phyloP scores from a whole-genome alignment of 345 rosid species.

The Hibiscus trionum region DNA sequence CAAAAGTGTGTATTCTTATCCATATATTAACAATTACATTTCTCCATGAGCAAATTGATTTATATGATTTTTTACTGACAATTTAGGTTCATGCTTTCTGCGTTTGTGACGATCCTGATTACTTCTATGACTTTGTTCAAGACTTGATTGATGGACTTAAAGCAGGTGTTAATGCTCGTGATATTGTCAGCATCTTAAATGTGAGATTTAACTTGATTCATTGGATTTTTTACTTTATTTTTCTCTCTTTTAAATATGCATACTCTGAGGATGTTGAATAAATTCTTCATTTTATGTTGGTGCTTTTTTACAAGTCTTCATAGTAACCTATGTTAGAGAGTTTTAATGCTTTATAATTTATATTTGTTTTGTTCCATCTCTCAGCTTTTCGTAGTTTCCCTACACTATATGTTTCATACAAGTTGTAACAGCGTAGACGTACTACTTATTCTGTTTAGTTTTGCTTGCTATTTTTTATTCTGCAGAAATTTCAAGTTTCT shows the following conservation, averaged over 20 bases:
- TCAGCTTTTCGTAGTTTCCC: neutral
- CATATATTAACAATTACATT: neutral
- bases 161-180: constrained; percentile 62
- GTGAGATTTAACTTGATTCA: constrained; percentile 32
- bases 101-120: constrained; percentile 89
- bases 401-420: neutral
- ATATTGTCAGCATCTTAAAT: constrained; percentile 56
- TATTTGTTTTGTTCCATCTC: neutral
- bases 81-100: constrained; percentile 87
- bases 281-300: neutral
- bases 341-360: neutral
- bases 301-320: neutral
- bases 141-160: constrained; percentile 69
- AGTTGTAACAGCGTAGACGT: neutral
- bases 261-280: neutral
- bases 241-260: neutral
- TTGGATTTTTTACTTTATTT: neutral
- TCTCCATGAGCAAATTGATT: neutral
- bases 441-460: neutral
- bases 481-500: neutral
- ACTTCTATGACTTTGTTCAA: constrained; percentile 82
- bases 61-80: constrained; percentile 8
- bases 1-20: constrained; percentile 44
- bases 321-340: neutral
- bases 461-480: neutral